Conservation (phyloP, 768 basidiomycete species). For the Suillus tomentosus region DNA sequence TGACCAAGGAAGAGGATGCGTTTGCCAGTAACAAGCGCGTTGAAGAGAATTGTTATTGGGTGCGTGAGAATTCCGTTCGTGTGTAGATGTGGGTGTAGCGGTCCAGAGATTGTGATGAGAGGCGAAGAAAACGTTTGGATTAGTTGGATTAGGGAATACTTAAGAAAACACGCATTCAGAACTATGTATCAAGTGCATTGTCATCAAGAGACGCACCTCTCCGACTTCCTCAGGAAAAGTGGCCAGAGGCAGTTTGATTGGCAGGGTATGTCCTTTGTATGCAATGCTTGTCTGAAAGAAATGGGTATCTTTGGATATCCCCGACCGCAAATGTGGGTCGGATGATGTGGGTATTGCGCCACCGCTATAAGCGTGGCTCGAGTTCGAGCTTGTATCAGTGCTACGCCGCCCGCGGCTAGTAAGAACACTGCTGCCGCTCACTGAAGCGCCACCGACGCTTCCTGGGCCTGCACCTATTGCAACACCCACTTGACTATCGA, state of each 20-base stretch:
- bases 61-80: constrained; percentile 89
- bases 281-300: constrained; percentile 86
- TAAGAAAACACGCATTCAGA: constrained; percentile 18
- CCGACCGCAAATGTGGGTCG: constrained; percentile 50
- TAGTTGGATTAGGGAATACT: constrained; percentile 93
- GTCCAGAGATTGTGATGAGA: constrained; percentile 63
- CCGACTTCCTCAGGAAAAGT: constrained; percentile 96
- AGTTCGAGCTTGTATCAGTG: constrained; percentile 73
- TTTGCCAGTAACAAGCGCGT: constrained; percentile 92
- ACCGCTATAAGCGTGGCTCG: constrained; percentile 50
- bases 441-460: constrained; percentile 31
- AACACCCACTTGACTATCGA: constrained; percentile 42
- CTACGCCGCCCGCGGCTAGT: constrained; percentile 58
- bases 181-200: background rate
- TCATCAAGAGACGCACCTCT: constrained; percentile 62
- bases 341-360: constrained; percentile 43
- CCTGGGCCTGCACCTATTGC: constrained; percentile 47
- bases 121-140: constrained; percentile 78
- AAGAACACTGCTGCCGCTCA: constrained; percentile 45
- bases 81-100: constrained; percentile 89
- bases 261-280: constrained; percentile 82
- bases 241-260: constrained; percentile 87
- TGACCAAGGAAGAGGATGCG: constrained; percentile 96
- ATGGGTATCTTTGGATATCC: constrained; percentile 83
- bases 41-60: constrained; percentile 93